A percentile compares a stretch with the other conserved stretches of the same genome.
phyloP scores from a whole-genome alignment of 2,329 filamentous ascomycete genomes.

The Sclerotinia glacialis region DNA sequence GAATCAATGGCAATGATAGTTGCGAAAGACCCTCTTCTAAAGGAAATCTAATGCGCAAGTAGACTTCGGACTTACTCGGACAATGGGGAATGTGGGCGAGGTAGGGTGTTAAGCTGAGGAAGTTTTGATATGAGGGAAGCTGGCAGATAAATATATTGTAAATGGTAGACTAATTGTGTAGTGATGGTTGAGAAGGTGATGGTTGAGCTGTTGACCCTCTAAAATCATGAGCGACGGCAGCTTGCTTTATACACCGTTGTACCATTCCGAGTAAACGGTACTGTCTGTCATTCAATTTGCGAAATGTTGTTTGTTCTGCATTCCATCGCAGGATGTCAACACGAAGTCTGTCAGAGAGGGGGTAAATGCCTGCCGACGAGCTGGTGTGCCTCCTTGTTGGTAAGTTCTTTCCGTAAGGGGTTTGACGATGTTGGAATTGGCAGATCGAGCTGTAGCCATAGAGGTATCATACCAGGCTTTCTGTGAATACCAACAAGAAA shows the following conservation, averaged over 20 bases:
- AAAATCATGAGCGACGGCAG: constrained; percentile 32
- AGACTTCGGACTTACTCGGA: constrained; percentile 14
- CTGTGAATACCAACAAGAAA: constrained; percentile 28
- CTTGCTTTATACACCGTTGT: constrained; percentile 38
- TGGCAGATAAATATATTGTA: constrained; percentile 14
- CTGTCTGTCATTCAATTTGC: constrained; percentile 34
- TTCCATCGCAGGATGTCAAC: constrained; percentile 28
- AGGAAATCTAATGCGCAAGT: background rate
- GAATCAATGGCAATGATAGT: constrained; percentile 7
- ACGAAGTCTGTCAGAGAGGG: constrained; percentile 23
- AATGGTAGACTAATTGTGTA: constrained; percentile 12
- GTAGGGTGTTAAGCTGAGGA: background rate
- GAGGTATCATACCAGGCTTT: constrained; percentile 30
- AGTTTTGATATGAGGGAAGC: constrained; percentile 3
- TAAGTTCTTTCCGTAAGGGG: constrained; percentile 26
- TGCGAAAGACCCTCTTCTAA: background rate
- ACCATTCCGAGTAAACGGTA: constrained; percentile 38
- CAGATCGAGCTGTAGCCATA: constrained; percentile 29
- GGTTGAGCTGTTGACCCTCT: constrained; percentile 23
- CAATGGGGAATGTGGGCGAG: constrained; percentile 5
- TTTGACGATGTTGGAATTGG: constrained; percentile 27
- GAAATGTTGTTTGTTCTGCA: constrained; percentile 36
- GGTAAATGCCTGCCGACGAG: constrained; percentile 28
- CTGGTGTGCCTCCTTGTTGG: constrained; percentile 33
- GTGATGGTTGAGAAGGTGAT: constrained; percentile 17